phyloP scores from a whole-genome alignment of 257 asterid species.

The Gardenia jasminoides region DNA sequence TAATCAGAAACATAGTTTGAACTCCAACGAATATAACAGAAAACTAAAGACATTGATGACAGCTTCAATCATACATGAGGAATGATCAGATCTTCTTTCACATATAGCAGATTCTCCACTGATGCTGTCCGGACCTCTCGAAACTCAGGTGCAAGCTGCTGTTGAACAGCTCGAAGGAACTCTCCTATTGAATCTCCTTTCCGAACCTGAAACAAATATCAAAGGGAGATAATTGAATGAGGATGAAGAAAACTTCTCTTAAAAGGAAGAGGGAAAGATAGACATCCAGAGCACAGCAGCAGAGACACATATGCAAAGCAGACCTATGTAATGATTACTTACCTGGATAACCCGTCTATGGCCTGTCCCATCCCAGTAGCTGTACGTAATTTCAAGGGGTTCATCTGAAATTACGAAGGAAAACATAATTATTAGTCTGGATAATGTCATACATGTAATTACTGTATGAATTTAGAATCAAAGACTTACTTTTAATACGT shows the following conservation, averaged over 20 bases:
- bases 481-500: conserved; percentile 69
- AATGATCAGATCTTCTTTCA: conserved; percentile 96
- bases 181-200: conserved; percentile 94
- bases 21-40: not conserved
- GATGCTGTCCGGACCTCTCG: conserved; percentile 95
- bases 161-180: conserved; percentile 94
- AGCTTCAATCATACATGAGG: conserved; percentile 70
- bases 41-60: not conserved
- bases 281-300: not conserved
- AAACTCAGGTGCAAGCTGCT: conserved; percentile 98
- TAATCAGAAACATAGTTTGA: conserved; percentile 8
- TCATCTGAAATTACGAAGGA: conserved; percentile 50
- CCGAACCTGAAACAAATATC: conserved; percentile 53
- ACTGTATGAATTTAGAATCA: not conserved
- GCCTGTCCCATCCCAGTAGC: conserved; percentile 99
- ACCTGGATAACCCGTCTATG: conserved; percentile 93
- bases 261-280: not conserved
- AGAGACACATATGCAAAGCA: not conserved
- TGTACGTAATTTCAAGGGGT: conserved; percentile 92
- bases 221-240: not conserved
- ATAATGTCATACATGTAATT: not conserved
- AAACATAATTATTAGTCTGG: not conserved
- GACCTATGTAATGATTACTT: not conserved
- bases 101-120: conserved; percentile 94
- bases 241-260: not conserved